Evolutionary conservation across 208 protist genomes (phyloP).

Genomic region (Acanthamoeba sp.): DNA sequence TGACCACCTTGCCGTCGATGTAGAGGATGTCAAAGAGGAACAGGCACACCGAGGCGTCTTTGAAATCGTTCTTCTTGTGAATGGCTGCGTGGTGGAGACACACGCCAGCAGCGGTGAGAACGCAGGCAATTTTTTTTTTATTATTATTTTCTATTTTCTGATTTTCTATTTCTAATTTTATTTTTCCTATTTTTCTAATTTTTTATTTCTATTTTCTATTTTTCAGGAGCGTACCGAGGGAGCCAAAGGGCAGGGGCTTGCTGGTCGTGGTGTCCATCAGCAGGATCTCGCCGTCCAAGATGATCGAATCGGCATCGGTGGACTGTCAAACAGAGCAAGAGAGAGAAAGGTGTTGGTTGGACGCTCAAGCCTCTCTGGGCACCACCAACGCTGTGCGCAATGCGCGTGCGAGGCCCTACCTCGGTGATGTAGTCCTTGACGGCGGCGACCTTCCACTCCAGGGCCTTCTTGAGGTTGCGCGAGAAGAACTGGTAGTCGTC

Average conservation of each 20-base stretch:
- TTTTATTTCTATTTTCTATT: no score
- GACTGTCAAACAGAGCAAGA: constrained; percentile 45
- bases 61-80: constrained; percentile 90
- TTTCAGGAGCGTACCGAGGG: constrained; percentile 80
- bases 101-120: no score
- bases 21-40: constrained; percentile 94
- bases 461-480: constrained; percentile 90
- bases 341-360: background rate
- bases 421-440: constrained; percentile 87
- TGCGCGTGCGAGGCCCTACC: background rate
- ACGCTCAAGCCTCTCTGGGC: background rate
- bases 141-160: no score
- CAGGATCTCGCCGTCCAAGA: constrained; percentile 93
- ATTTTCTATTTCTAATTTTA: no score
- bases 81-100: constrained; percentile 68
- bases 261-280: constrained; percentile 90
- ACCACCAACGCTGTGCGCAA: background rate
- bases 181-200: no score
- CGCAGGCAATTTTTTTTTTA: no score
- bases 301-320: constrained; percentile 87
- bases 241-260: constrained; percentile 92
- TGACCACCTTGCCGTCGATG: constrained; percentile 84
- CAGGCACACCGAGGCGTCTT: constrained; percentile 89
- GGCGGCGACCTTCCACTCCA: constrained; percentile 88
- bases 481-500: constrained; percentile 89